Percentiles rank a stretch among this genome's conserved stretches.
Evolutionary conservation across 2,329 filamentous ascomycete species (phyloP).

Genomic region (Colletotrichum lindemuthianum): DNA sequence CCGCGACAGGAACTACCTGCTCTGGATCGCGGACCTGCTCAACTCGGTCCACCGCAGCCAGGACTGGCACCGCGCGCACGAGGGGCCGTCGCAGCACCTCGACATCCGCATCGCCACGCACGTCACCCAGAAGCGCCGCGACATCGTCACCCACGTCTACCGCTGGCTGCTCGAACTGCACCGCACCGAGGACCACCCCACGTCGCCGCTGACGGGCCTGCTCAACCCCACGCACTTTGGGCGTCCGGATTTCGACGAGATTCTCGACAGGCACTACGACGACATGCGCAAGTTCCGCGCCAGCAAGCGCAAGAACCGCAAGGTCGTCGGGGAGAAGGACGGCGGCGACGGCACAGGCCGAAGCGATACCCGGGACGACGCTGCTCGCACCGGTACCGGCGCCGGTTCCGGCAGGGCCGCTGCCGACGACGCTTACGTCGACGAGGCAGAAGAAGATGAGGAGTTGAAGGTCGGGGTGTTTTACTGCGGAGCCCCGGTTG

Average conservation of each 20-base stretch:
- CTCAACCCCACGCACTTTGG: slow-evolving; percentile 65
- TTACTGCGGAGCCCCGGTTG: slow-evolving; percentile 65
- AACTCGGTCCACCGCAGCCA: slow-evolving; percentile 57
- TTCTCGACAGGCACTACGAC: slow-evolving; percentile 64
- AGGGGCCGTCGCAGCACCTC: slow-evolving; percentile 49
- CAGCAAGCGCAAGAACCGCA: slow-evolving; percentile 37
- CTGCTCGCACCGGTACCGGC: background rate
- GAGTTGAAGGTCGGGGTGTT: slow-evolving; percentile 63
- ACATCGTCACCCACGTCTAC: slow-evolving; percentile 64
- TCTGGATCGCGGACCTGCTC: slow-evolving; percentile 67
- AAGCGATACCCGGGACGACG: background rate
- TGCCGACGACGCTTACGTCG: slow-evolving; percentile 9
- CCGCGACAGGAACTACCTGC: slow-evolving; percentile 63
- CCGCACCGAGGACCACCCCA: slow-evolving; percentile 59
- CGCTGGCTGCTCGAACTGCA: slow-evolving; percentile 66
- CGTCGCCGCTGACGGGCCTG: slow-evolving; percentile 64
- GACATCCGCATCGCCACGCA: slow-evolving; percentile 67
- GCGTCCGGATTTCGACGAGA: slow-evolving; percentile 61
- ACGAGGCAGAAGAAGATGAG: slow-evolving; percentile 40
- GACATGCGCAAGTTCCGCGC: slow-evolving; percentile 56
- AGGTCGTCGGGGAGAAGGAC: slow-evolving; percentile 23
- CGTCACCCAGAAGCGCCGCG: slow-evolving; percentile 64
- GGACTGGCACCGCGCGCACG: slow-evolving; percentile 49
- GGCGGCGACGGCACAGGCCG: slow-evolving; percentile 1
- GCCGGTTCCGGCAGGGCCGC: background rate